phyloP scores from a whole-genome alignment of 2,329 filamentous ascomycete species.

The Karstenula rhodostoma region DNA sequence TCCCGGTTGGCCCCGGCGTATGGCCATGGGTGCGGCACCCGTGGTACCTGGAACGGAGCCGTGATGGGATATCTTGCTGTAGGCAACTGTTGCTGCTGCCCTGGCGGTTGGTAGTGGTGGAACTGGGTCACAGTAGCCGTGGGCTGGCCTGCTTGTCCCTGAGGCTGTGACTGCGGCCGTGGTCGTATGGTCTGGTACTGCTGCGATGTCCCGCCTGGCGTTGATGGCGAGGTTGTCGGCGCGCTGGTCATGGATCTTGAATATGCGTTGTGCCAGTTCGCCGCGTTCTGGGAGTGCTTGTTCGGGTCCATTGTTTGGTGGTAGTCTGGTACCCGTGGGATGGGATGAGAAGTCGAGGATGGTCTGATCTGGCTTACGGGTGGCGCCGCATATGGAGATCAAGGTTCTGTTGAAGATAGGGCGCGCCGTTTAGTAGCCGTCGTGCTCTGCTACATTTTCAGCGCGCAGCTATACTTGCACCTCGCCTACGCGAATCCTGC shows the following conservation, averaged over 20 bases:
- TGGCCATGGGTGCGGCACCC: conserved; percentile 17
- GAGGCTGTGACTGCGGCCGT: conserved; percentile 5
- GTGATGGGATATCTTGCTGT: conserved; percentile 15
- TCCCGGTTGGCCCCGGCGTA: conserved; percentile 1
- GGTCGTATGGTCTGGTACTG: conserved; percentile 8
- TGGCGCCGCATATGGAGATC: conserved; percentile 1
- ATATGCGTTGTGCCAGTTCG: conserved; percentile 2
- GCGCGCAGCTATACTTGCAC: neutral
- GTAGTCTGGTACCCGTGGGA: neutral
- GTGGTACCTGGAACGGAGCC: conserved; percentile 19
- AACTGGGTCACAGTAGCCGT: conserved; percentile 1
- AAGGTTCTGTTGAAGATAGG: neutral
- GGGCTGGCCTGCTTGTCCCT: neutral
- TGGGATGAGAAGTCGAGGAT: neutral
- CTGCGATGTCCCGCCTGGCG: neutral
- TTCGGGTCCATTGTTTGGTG: conserved; percentile 2
- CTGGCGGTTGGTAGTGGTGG: conserved; percentile 17
- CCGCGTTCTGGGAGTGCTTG: neutral
- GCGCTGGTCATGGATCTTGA: neutral
- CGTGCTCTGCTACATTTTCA: neutral
- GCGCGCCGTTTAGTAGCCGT: neutral
- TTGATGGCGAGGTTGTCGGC: neutral
- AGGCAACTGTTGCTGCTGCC: neutral
- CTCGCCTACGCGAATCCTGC: conserved; percentile 1
- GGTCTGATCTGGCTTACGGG: neutral